Conservation (phyloP, 2,329 filamentous ascomycete genomes). For the Beauveria rudraprayagi region DNA sequence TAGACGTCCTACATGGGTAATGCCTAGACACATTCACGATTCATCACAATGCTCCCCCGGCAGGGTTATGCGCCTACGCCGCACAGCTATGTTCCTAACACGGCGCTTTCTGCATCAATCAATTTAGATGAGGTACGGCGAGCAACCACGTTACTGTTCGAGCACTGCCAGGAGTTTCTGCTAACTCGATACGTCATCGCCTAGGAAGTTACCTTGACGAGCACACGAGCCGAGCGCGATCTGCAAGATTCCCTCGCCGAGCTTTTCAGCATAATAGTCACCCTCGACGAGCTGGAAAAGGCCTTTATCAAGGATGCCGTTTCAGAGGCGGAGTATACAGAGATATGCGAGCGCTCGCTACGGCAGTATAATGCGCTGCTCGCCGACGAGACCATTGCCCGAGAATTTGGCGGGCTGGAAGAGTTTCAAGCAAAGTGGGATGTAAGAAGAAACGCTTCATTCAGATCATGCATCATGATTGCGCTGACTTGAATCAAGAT, state of each 20-base stretch:
- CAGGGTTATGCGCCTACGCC: constrained; percentile 83
- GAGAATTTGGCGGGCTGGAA: constrained; percentile 79
- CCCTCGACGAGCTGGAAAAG: constrained; percentile 89
- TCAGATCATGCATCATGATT: accelerated
- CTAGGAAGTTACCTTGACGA: constrained; percentile 86
- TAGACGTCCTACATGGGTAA: not conserved
- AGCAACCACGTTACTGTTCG: not conserved
- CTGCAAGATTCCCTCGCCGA: constrained; percentile 93
- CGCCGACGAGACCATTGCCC: constrained; percentile 82
- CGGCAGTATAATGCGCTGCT: constrained; percentile 97
- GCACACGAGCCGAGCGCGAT: constrained; percentile 81
- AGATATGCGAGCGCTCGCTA: constrained; percentile 86
- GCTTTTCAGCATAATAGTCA: constrained; percentile 95
- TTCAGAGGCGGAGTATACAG: constrained; percentile 84
- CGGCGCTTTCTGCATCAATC: constrained; percentile 75
- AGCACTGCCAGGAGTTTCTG: not conserved
- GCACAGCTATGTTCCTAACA: constrained; percentile 84
- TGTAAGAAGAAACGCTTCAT: constrained; percentile 40
- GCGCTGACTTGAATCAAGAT: constrained; percentile 48
- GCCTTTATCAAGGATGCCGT: constrained; percentile 95
- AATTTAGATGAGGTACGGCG: constrained; percentile 75
- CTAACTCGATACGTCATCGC: constrained; percentile 14
- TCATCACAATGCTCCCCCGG: constrained; percentile 42
- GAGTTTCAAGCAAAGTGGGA: constrained; percentile 89
- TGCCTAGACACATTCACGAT: constrained; percentile 7